Evolutionary conservation across 352 stramenopile genomes (phyloP).

Genomic region (Phytophthora pisi): DNA sequence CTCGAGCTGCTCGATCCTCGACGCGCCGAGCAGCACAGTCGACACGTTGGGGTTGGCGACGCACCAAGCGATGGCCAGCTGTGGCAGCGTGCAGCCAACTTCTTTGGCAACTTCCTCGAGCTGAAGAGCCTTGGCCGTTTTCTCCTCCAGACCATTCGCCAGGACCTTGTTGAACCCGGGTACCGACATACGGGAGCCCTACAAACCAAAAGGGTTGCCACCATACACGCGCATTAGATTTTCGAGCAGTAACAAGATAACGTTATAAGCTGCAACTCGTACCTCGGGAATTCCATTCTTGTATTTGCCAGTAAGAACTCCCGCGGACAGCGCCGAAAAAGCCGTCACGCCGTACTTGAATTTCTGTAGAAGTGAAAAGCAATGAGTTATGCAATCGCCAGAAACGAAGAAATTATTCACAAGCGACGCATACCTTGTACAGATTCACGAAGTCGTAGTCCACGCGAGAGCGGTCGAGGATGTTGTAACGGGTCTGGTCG

Average conservation of each 20-base stretch:
- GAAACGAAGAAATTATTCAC: conserved; percentile 3
- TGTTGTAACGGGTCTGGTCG: conserved; percentile 79
- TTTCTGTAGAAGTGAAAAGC: conserved; percentile 33
- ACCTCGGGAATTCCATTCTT: conserved; percentile 47
- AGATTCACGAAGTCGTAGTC: conserved; percentile 71
- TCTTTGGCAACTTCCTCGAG: conserved; percentile 46
- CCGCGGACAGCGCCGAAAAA: conserved; percentile 59
- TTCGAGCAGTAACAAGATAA: neutral
- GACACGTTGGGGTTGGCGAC: conserved; percentile 65
- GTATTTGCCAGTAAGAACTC: conserved; percentile 81
- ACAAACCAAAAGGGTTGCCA: conserved; percentile 8
- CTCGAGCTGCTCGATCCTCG: conserved; percentile 57
- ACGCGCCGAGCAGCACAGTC: conserved; percentile 61
- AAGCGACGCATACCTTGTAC: conserved; percentile 34
- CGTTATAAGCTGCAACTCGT: neutral
- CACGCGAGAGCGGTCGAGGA: conserved; percentile 65
- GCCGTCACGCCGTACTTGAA: conserved; percentile 75
- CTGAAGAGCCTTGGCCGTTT: conserved; percentile 37
- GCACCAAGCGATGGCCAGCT: conserved; percentile 64
- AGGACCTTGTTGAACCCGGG: conserved; percentile 38
- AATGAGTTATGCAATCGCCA: neutral
- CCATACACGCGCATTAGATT: neutral
- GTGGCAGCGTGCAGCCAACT: conserved; percentile 51
- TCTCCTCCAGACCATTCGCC: conserved; percentile 44
- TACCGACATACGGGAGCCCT: conserved; percentile 55